Percentiles rank a stretch among this genome's conserved stretches.
These are phyloP conservation scores for Quercus bicolor DNA, from an alignment of 306 rosid genomes.

Conservation along the genomic window DNA sequence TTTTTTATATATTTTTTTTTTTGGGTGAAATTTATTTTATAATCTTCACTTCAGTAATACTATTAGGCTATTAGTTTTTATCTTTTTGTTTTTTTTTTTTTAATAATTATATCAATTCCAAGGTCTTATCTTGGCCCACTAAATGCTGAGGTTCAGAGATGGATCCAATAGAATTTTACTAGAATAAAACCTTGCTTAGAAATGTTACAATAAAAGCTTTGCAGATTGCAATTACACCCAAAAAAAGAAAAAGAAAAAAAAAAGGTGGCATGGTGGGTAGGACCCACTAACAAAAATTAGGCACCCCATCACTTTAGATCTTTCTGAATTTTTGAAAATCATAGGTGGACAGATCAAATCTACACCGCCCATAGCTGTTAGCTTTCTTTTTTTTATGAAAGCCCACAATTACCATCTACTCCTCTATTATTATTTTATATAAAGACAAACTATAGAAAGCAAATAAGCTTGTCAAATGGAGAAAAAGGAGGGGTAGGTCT, in stretches of 20 bases:
- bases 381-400: not conserved
- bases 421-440: not conserved
- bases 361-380: not conserved
- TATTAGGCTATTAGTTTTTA: not conserved
- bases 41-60: too few species aligned
- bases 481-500: conserved; percentile 13
- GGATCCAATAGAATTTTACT: conserved; percentile 6
- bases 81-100: not conserved
- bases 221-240: not conserved
- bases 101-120: not conserved
- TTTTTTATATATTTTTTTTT: not conserved
- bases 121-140: conserved; percentile 7
- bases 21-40: not conserved
- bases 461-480: conserved; percentile 2
- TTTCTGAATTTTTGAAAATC: not conserved
- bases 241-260: not conserved
- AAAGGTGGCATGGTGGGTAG: conserved; percentile 6
- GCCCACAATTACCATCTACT: not conserved
- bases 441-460: conserved; percentile 5
- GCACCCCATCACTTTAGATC: not conserved
- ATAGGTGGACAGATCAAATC: conserved; percentile 6
- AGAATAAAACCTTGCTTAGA: conserved; percentile 15
- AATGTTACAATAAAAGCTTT: not conserved
- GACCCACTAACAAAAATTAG: conserved; percentile 19
- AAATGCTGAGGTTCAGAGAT: conserved; percentile 25